A percentile compares a stretch with the other conserved stretches of the same genome.
Evolutionary conservation across 2,329 filamentous ascomycete genomes (phyloP).

Genomic region (Monilinia fructigena): DNA sequence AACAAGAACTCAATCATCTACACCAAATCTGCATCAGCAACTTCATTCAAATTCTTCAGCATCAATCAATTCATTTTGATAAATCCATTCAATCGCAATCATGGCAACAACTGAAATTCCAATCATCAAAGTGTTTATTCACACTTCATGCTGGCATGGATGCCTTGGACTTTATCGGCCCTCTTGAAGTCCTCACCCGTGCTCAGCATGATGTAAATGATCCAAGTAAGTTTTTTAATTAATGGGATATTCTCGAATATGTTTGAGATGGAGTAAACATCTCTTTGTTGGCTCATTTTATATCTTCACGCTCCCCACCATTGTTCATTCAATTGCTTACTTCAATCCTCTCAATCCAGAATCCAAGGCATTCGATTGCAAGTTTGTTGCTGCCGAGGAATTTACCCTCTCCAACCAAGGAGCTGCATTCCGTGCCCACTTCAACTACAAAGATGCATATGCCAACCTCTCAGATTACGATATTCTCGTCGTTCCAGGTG

Average conservation of each 20-base stretch:
- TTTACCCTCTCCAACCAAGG: conserved; percentile 59
- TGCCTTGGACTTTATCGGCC: conserved; percentile 56
- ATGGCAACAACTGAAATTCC: conserved; percentile 39
- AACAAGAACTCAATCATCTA: conserved; percentile 5
- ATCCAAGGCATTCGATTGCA: conserved; percentile 35
- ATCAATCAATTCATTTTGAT: neutral
- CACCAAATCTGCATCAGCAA: neutral
- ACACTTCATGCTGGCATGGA: conserved; percentile 55
- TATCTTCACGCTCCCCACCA: conserved; percentile 2
- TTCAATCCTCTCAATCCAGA: conserved; percentile 26
- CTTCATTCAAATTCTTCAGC: neutral
- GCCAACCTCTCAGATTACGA: conserved; percentile 62
- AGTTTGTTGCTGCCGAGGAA: conserved; percentile 48
- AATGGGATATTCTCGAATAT: conserved; percentile 6
- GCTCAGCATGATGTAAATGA: conserved; percentile 55
- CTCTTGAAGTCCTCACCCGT: conserved; percentile 55
- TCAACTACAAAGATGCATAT: conserved; percentile 76
- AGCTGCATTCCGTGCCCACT: conserved; percentile 69
- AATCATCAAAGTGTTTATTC: conserved; percentile 59
- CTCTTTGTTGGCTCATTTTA: conserved; percentile 10
- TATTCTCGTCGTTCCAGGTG: conserved; percentile 74
- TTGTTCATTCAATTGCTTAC: neutral
- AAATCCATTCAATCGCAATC: conserved; percentile 29
- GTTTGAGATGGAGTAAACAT: neutral
- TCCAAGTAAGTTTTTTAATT: conserved; percentile 43